Evolutionary conservation across 1,284 basidiomycete genomes (phyloP).

Genomic region (Meira miltonrushii): DNA sequence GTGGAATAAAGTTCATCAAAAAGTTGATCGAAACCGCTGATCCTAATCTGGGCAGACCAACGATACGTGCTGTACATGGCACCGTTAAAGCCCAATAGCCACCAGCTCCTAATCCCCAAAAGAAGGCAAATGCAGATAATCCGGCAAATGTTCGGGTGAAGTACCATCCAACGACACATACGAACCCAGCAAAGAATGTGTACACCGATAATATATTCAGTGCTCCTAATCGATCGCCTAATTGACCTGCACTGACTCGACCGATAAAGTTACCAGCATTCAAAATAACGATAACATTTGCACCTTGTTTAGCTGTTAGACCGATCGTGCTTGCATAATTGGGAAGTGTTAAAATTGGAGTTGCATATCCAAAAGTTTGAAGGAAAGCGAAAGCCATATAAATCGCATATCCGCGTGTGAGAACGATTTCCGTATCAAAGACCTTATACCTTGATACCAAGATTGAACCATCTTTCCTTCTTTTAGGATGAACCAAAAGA

Average conservation of each 20-base stretch:
- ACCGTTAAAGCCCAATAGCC: conserved; percentile 1
- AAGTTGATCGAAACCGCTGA: background rate
- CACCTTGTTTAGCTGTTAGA: background rate
- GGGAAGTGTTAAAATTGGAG: background rate
- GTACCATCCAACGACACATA: background rate
- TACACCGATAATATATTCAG: background rate
- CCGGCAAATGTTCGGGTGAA: background rate
- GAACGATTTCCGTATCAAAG: background rate
- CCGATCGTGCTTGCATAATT: background rate
- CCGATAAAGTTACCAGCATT: background rate
- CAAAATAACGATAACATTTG: background rate
- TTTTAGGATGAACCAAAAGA: background rate
- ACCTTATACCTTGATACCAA: background rate
- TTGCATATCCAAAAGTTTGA: background rate
- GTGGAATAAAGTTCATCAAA: background rate
- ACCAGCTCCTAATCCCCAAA: background rate
- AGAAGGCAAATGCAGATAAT: background rate
- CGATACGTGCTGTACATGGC: background rate
- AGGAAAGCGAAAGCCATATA: background rate
- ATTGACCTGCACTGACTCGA: background rate
- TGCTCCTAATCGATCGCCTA: background rate
- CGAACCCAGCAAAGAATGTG: background rate
- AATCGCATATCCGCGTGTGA: background rate
- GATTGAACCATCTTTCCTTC: background rate
- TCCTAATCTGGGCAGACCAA: background rate